A percentile compares a stretch with the other conserved stretches of the same genome.
These are phyloP conservation scores for Penicillium sp. DNA, from an alignment of 2,329 filamentous ascomycete genomes.

Conservation along the genomic window DNA sequence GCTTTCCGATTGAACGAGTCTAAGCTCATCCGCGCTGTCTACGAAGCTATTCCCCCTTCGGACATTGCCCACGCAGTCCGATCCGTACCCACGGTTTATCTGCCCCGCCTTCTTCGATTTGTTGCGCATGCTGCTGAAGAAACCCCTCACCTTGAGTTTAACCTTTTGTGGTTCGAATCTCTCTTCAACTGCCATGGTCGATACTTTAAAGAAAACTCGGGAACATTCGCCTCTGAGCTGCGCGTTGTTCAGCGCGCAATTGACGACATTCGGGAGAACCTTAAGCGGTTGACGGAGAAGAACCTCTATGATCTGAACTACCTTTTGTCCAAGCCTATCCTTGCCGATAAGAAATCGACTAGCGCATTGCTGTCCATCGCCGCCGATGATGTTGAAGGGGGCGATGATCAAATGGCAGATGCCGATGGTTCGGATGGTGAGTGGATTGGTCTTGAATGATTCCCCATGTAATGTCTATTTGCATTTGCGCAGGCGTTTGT, in stretches of 20 bases:
- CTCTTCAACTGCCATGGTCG: slow-evolving; percentile 79
- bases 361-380: slow-evolving; percentile 38
- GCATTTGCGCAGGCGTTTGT: slow-evolving; percentile 34
- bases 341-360: slow-evolving; percentile 35
- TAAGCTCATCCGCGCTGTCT: slow-evolving; percentile 79
- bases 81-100: slow-evolving; percentile 81
- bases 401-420: slow-evolving; percentile 35
- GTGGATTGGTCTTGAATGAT: slow-evolving; percentile 60
- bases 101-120: slow-evolving; percentile 81
- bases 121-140: slow-evolving; percentile 86
- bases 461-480: slow-evolving; percentile 28
- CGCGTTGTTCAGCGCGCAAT: slow-evolving; percentile 81
- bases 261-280: slow-evolving; percentile 76
- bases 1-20: slow-evolving; percentile 92
- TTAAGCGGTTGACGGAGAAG: slow-evolving; percentile 81
- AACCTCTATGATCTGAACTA: slow-evolving; percentile 91
- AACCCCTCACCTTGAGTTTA: slow-evolving; percentile 92
- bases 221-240: slow-evolving; percentile 80
- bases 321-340: slow-evolving; percentile 61
- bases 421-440: slow-evolving; percentile 51
- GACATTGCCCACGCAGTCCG: slow-evolving; percentile 79
- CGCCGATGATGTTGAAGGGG: slow-evolving; percentile 25
- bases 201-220: slow-evolving; percentile 80
- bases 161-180: slow-evolving; percentile 87
- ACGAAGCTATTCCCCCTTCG: slow-evolving; percentile 75